These are phyloP conservation scores for Geoglossum glabrum DNA, from an alignment of 495 filamentous ascomycete genomes.

Conservation along the genomic window DNA sequence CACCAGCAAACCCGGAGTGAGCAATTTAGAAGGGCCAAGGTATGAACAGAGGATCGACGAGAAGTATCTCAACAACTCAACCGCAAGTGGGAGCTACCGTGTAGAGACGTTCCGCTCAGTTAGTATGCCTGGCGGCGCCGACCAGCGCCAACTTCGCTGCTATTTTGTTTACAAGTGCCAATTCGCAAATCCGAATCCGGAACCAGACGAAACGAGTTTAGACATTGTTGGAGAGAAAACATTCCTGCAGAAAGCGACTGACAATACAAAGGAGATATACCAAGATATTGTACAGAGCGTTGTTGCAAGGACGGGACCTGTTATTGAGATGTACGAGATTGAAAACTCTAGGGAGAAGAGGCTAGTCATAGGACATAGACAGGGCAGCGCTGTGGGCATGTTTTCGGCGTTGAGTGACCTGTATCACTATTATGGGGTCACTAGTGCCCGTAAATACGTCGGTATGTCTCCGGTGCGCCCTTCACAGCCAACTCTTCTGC, in stretches of 20 bases:
- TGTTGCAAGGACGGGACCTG: constrained; percentile 65
- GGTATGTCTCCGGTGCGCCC: constrained; percentile 3
- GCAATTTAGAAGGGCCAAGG: constrained; percentile 50
- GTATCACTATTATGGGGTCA: constrained; percentile 96
- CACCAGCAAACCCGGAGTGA: constrained; percentile 74
- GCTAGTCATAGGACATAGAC: constrained; percentile 82
- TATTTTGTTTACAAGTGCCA: constrained; percentile 97
- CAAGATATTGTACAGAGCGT: constrained; percentile 78
- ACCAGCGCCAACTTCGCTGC: constrained; percentile 70
- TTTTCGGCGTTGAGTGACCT: constrained; percentile 92
- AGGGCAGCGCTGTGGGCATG: constrained; percentile 76
- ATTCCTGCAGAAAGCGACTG: constrained; percentile 86
- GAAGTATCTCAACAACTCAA: constrained; percentile 71
- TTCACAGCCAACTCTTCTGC: not conserved
- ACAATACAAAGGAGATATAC: constrained; percentile 88
- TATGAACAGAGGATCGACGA: constrained; percentile 89
- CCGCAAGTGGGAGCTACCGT: constrained; percentile 51
- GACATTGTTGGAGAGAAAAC: constrained; percentile 83
- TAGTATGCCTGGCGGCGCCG: constrained; percentile 47
- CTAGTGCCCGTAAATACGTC: constrained; percentile 89
- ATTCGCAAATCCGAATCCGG: constrained; percentile 55
- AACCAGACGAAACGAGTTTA: constrained; percentile 63
- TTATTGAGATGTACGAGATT: constrained; percentile 95
- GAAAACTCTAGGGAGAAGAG: constrained; percentile 78
- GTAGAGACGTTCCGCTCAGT: constrained; percentile 90